Evolutionary conservation across 768 basidiomycete genomes (phyloP), one percentile per base, ranked within the genome.

Genomic region (Hypholoma fasciculare): DNA sequence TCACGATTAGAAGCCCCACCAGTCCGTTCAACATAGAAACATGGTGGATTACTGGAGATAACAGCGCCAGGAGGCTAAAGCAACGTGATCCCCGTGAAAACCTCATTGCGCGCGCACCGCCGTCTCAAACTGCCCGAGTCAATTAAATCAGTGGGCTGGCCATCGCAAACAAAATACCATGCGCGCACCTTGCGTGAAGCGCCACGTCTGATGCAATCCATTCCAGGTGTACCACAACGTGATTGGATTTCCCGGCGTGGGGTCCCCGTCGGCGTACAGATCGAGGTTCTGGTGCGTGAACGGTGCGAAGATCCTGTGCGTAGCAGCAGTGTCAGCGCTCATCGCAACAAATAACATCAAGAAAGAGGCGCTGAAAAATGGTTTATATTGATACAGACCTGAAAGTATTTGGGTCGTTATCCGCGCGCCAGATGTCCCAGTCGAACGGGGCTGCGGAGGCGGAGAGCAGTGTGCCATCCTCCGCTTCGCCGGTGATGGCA

Each of bases 191-290:
- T 58, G 63, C 39, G 67, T 69, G 65, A 81, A 74, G 23, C 61
- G 73, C 85, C 85, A 86, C 3, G 79, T 74, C 70, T 87, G 85
- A 62, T 85, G 83, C 17, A 73, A 49, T 3, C 78, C 82, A 0
- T 65, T 67, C 83, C 82, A 84, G 16, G 72, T 72, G 13, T 62
- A 63, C 83, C 84, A 86, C 26, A 84, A 52, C 2, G 75, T 73
- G 20, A 86, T 66, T 0, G 73, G 71, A 0, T 78, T 81, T 5
- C 82, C 82, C 6, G 77, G 76, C 0, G 70, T 67, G 7, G 77
- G 20, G 59, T 75, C 75, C 16, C 85, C 85, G 38, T 81, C 58
- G 40, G 71, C 71, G 27, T 69, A 76, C n/a, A 86, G 65, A 59
- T 86, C 85, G 47, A 82, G 59, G 62, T 78, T 80, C 59, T 71